Conservation (phyloP, 148 eudicot genomes). For the Nepenthes mirabilis region DNA sequence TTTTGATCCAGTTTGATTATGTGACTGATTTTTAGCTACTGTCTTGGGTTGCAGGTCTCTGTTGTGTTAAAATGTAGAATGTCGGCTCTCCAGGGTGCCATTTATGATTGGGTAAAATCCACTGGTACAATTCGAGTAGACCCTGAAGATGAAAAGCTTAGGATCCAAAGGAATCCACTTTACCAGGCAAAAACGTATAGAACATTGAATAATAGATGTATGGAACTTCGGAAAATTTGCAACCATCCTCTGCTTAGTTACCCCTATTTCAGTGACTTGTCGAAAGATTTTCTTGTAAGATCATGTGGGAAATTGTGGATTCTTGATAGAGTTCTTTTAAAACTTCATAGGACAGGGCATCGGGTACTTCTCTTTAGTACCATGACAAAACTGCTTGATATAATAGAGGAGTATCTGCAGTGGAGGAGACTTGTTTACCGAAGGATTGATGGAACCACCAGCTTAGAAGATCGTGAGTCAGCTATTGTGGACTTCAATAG, state of each 20-base stretch:
- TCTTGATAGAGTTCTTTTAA: constrained; percentile 77
- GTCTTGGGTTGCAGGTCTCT: constrained; percentile 56
- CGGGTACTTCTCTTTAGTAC: constrained; percentile 97
- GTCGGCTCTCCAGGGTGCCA: constrained; percentile 84
- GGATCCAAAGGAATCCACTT: constrained; percentile 47
- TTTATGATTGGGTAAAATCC: constrained; percentile 93
- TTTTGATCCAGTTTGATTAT: not conserved
- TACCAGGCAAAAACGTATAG: constrained; percentile 64
- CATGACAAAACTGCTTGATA: constrained; percentile 93
- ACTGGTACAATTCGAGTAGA: constrained; percentile 94
- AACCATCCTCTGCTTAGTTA: constrained; percentile 93
- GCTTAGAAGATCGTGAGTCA: constrained; percentile 93
- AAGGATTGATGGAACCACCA: constrained; percentile 91
- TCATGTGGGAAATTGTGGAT: constrained; percentile 95
- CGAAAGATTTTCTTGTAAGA: constrained; percentile 86
- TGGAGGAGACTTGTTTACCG: constrained; percentile 89
- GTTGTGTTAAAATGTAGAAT: constrained; percentile 80
- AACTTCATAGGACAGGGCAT: constrained; percentile 97
- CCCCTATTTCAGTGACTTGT: constrained; percentile 72
- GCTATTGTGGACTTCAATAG: constrained; percentile 90
- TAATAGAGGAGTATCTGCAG: constrained; percentile 92
- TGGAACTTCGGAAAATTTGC: constrained; percentile 95
- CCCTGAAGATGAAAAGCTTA: constrained; percentile 86
- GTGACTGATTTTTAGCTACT: constrained; percentile 17
- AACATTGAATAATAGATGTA: constrained; percentile 78